Percentiles rank a stretch among this genome's conserved stretches.
These are phyloP conservation scores for Botrytis paeoniae DNA, from an alignment of 2,329 filamentous ascomycete species.

Conservation along the genomic window DNA sequence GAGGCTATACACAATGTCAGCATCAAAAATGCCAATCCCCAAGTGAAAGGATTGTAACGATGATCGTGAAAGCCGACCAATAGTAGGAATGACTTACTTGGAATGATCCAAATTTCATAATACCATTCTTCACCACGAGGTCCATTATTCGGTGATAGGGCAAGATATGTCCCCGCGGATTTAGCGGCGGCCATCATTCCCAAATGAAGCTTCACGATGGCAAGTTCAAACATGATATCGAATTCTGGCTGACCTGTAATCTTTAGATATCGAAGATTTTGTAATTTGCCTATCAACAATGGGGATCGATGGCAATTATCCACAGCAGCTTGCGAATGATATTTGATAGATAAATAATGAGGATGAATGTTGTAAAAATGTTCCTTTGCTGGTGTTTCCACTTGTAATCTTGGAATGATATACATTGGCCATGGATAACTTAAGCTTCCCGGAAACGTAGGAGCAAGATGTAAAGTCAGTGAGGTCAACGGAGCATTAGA, in stretches of 20 bases:
- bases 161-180: not conserved
- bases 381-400: slow-evolving; percentile 14
- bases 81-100: slow-evolving; percentile 10
- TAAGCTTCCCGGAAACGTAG: slow-evolving; percentile 14
- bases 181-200: slow-evolving; percentile 17
- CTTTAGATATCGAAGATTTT: slow-evolving; percentile 14
- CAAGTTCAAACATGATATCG: slow-evolving; percentile 14
- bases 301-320: slow-evolving; percentile 11
- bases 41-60: not conserved
- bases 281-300: slow-evolving; percentile 14
- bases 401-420: slow-evolving; percentile 9
- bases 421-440: slow-evolving; percentile 18
- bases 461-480: slow-evolving; percentile 9
- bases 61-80: not conserved
- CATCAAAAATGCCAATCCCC: not conserved
- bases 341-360: slow-evolving; percentile 11
- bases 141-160: slow-evolving; percentile 17
- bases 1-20: slow-evolving; percentile 1
- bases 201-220: slow-evolving; percentile 17
- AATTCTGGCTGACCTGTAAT: slow-evolving; percentile 18
- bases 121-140: slow-evolving; percentile 17
- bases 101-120: slow-evolving; percentile 19
- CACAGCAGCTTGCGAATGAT: slow-evolving; percentile 16
- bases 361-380: slow-evolving; percentile 16
- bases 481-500: slow-evolving; percentile 12